Conservation (phyloP, 208 protist species). For the Trypanosoma conorhini region DNA sequence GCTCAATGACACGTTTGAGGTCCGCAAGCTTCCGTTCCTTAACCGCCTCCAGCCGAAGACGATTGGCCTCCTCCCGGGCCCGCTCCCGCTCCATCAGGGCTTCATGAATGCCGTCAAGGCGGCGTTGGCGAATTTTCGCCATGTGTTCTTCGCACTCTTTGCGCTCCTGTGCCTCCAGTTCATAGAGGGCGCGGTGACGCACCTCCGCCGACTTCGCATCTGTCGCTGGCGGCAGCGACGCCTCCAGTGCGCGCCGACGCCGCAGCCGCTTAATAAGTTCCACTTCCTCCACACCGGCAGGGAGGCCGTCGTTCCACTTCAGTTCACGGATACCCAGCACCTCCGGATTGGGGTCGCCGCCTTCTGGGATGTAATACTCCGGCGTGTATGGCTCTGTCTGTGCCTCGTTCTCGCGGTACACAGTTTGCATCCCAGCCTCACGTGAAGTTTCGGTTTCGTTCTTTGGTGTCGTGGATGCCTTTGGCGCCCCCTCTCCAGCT, state of each 20-base stretch:
- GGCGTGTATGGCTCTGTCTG: constrained; percentile 93
- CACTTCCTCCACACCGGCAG: constrained; percentile 80
- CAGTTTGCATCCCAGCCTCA: constrained; percentile 61
- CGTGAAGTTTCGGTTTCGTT: constrained; percentile 1
- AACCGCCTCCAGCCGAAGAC: constrained; percentile 54
- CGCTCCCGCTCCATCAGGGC: constrained; percentile 66
- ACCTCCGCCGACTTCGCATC: constrained; percentile 58
- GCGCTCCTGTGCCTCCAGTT: constrained; percentile 88
- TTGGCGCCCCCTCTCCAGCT: background rate
- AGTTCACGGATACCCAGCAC: constrained; percentile 71
- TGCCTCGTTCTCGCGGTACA: constrained; percentile 81
- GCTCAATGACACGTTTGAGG: constrained; percentile 48
- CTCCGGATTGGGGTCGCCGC: constrained; percentile 58
- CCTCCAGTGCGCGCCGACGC: constrained; percentile 80
- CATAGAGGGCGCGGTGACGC: constrained; percentile 54
- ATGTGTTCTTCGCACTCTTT: constrained; percentile 81
- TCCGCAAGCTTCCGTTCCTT: constrained; percentile 48
- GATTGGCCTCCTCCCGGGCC: constrained; percentile 58
- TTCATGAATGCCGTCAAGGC: constrained; percentile 56
- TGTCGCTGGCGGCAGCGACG: constrained; percentile 45
- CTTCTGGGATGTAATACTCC: constrained; percentile 78
- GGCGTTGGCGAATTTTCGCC: constrained; percentile 64
- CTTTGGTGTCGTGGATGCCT: background rate
- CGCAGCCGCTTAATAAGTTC: constrained; percentile 88
- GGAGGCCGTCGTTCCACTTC: constrained; percentile 65